Evolutionary conservation across 495 filamentous ascomycete genomes (phyloP).

Genomic region (Apodospora peruviana): DNA sequence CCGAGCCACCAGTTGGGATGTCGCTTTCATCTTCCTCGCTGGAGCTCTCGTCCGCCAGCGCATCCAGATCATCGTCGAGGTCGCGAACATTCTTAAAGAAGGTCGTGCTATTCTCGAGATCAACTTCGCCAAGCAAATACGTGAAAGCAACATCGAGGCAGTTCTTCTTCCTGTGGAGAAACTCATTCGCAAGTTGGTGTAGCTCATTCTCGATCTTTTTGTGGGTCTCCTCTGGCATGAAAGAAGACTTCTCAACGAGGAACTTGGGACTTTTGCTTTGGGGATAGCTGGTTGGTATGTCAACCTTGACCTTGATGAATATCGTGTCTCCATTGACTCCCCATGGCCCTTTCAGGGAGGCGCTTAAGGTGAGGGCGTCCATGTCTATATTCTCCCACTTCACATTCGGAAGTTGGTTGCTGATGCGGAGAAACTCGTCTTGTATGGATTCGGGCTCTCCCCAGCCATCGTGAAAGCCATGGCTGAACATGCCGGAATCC

Average conservation of each 20-base stretch:
- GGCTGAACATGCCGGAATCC: constrained; percentile 40
- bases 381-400: constrained; percentile 83
- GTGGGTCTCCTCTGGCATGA: constrained; percentile 65
- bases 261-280: constrained; percentile 60
- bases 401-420: constrained; percentile 76
- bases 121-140: constrained; percentile 80
- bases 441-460: constrained; percentile 73
- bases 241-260: constrained; percentile 68
- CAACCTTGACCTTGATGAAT: constrained; percentile 72
- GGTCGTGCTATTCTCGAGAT: constrained; percentile 65
- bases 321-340: constrained; percentile 61
- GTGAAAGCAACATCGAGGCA: constrained; percentile 78
- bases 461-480: constrained; percentile 51
- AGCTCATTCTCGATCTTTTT: constrained; percentile 61
- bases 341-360: constrained; percentile 87
- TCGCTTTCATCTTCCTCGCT: constrained; percentile 79
- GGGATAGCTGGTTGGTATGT: constrained; percentile 77
- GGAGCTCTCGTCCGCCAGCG: constrained; percentile 59
- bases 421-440: constrained; percentile 82
- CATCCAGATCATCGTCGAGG: constrained; percentile 56
- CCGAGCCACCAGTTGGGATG: constrained; percentile 47
- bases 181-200: constrained; percentile 61
- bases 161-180: constrained; percentile 62
- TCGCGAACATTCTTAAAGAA: constrained; percentile 61
- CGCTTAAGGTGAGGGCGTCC: constrained; percentile 60